Conservation (phyloP, 805 yeast genomes). For the Monosporozyma aerobia region DNA sequence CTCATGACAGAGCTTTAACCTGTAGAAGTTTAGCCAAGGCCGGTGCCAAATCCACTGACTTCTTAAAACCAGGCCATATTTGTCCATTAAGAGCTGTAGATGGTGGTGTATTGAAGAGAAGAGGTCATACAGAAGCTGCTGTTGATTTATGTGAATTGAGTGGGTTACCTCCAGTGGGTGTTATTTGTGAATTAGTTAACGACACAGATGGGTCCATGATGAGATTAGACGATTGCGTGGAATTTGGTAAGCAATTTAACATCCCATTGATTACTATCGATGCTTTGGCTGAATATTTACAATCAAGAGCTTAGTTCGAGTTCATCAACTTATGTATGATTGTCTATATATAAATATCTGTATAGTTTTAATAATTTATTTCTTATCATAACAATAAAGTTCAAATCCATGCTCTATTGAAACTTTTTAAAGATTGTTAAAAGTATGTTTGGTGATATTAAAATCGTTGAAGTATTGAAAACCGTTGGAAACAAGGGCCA, state of each 20-base stretch:
- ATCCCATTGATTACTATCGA: constrained; percentile 75
- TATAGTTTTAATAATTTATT: not conserved
- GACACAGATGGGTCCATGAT: constrained; percentile 95
- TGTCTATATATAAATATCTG: constrained; percentile 1
- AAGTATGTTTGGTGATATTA: not conserved
- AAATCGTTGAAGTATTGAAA: no score
- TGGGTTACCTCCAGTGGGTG: constrained; percentile 78
- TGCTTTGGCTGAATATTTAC: constrained; percentile 45
- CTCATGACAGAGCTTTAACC: constrained; percentile 86
- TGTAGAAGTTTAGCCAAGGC: constrained; percentile 57
- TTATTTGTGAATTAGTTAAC: constrained; percentile 86
- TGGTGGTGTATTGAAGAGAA: constrained; percentile 71
- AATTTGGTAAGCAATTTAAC: constrained; percentile 52
- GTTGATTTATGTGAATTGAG: constrained; percentile 76
- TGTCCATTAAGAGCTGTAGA: constrained; percentile 86
- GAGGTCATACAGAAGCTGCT: constrained; percentile 96
- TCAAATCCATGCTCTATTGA: not conserved
- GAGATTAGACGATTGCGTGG: constrained; percentile 77
- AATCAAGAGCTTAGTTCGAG: not conserved
- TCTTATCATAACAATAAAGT: not conserved
- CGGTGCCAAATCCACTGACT: constrained; percentile 46
- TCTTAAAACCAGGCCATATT: constrained; percentile 87
- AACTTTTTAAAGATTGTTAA: not conserved
- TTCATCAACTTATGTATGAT: constrained; percentile 4
- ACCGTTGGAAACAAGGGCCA: not conserved